Conservation (phyloP, 176 grass and related monocot genomes). For the Oryza officinalis region DNA sequence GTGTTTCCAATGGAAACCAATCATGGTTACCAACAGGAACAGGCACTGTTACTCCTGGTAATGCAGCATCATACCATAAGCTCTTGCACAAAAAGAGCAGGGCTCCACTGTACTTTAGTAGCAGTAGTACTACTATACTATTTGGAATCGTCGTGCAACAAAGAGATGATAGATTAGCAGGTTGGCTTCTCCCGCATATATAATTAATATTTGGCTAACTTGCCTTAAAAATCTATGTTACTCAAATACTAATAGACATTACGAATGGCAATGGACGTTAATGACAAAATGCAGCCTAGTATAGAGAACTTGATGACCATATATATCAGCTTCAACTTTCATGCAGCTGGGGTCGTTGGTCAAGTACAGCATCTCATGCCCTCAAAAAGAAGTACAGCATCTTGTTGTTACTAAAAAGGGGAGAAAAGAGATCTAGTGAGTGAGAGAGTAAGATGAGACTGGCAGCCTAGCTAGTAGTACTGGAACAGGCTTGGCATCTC, state of each 20-base stretch:
- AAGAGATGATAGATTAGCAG: not conserved
- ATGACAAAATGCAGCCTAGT: not conserved
- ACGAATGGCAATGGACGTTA: not conserved
- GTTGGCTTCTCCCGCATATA: not conserved
- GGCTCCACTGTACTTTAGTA: not conserved
- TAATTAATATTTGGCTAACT: not conserved
- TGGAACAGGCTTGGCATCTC: constrained; percentile 79
- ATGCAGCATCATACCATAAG: not conserved
- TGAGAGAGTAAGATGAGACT: not conserved
- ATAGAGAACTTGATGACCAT: not conserved
- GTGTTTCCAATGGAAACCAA: not conserved
- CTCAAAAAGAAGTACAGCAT: constrained; percentile 58
- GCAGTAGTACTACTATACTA: too few relatives aligned
- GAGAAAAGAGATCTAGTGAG: constrained; percentile 1
- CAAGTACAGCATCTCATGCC: constrained; percentile 53
- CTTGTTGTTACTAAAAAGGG: constrained; percentile 46
- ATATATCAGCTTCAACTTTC: constrained; percentile 43
- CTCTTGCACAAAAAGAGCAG: not conserved
- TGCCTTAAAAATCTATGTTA: not conserved
- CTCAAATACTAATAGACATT: not conserved
- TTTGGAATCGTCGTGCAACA: not conserved
- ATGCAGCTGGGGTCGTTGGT: constrained; percentile 54
- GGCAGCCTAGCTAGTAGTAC: constrained; percentile 60
- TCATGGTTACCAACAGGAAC: not conserved
- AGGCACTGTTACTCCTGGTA: not conserved